Evolutionary conservation across 768 basidiomycete genomes (phyloP), one percentile per base, ranked within the genome.

Genomic region (Tricholoma flavovirens): DNA sequence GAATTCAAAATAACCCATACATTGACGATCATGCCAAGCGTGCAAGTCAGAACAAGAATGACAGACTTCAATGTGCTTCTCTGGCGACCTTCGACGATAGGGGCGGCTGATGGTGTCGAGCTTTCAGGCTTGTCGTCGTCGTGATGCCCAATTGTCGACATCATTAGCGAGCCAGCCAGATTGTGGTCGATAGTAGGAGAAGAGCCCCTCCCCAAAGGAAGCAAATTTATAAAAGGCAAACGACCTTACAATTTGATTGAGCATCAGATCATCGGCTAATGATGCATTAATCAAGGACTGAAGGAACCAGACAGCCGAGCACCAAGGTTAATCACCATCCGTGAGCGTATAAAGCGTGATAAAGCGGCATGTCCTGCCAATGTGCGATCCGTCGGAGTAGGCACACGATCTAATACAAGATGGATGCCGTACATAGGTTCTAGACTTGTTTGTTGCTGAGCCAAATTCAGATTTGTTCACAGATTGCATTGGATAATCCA

Each of bases 1-100:
- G 15, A 19, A 8, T 15, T 29, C 26, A 1, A 5, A 17, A 9
- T 19, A 12, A 24, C 19, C 56, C 64, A 14, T 30, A 65, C 67
- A 54, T 65, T 66, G 15, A 68, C 62, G 30, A 68, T 55, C 67
- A 68, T 66, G 1, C 62, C 65, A 51, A 65, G 60, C 2, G 67
- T 65, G 55, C 67, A 68, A 10, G 67, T 64, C 51, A 62, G 30
- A n/a, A 68, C 63, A 9, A 68, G 57, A 12, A 61, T 52, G 12
- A 65, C 54, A 7, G 65, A 62, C 24, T 63, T 61, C 50, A 64
- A 45, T 17, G 59, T 57, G 53, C 61, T 67, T 32, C 67, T 56
- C 54, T 36, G 35, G 46, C 29, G n/a, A n/a, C 9, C 46, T 15
- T 49, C 46, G 15, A 30, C 30, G 46, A 30, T 8, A 30, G 26